Evolutionary conservation across 2,329 filamentous ascomycete genomes (phyloP).

Genomic region (Alternaria sp.): DNA sequence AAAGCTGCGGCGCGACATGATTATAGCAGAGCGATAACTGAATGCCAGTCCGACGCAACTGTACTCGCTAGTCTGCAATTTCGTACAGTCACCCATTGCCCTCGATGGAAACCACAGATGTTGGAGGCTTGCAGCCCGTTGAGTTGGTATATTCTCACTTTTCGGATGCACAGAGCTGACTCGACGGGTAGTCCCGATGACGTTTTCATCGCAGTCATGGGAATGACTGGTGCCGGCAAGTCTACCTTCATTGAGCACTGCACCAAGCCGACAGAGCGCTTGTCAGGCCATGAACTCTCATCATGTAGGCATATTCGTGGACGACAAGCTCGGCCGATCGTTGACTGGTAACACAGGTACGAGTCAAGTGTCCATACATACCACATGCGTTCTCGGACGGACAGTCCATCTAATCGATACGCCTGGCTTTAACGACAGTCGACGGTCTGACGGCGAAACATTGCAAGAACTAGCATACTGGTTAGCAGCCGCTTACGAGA

Average conservation of each 20-base stretch:
- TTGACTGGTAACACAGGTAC: background rate
- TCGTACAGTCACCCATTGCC: background rate
- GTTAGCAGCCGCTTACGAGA: constrained; percentile 44
- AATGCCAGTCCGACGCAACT: background rate
- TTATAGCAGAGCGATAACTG: background rate
- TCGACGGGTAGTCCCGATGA: constrained; percentile 7
- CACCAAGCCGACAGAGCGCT: background rate
- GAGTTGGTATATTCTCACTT: background rate
- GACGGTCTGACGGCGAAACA: constrained; percentile 54
- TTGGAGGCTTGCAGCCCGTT: background rate
- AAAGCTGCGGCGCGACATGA: background rate
- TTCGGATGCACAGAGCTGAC: background rate
- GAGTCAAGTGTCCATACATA: constrained; percentile 9
- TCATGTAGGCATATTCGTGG: background rate
- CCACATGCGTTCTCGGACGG: constrained; percentile 1
- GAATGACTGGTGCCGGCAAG: constrained; percentile 54
- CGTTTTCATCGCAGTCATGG: constrained; percentile 50
- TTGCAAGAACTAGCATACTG: constrained; percentile 54
- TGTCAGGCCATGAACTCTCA: background rate
- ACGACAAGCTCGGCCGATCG: background rate
- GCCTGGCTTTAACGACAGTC: constrained; percentile 23
- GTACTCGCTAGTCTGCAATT: background rate
- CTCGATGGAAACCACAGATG: background rate
- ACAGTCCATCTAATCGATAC: constrained; percentile 22
- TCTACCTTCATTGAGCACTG: constrained; percentile 47